These are phyloP conservation scores for Chaetomiaceae sp. DNA, from an alignment of 2,329 filamentous ascomycete species.

Conservation along the genomic window DNA sequence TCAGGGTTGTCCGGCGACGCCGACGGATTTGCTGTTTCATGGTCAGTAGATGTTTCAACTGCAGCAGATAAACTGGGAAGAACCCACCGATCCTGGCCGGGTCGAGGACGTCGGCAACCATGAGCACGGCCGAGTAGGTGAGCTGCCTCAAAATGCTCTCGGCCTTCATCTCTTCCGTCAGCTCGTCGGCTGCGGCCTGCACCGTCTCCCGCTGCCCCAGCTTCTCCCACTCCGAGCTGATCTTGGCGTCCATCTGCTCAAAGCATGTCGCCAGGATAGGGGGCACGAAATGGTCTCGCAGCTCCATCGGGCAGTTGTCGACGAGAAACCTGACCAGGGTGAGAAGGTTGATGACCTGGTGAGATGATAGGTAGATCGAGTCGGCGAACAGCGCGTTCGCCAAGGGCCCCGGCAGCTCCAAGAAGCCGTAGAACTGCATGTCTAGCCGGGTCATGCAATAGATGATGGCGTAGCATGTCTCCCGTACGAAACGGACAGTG, in stretches of 20 bases:
- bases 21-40: slow-evolving; percentile 29
- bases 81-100: slow-evolving; percentile 49
- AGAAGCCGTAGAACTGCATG: slow-evolving; percentile 84
- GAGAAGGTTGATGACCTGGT: slow-evolving; percentile 90
- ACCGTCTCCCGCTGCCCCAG: slow-evolving; percentile 61
- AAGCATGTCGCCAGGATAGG: slow-evolving; percentile 80
- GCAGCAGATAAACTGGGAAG: neutral
- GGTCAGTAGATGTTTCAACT: neutral
- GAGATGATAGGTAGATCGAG: slow-evolving; percentile 76
- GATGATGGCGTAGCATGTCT: slow-evolving; percentile 90
- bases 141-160: slow-evolving; percentile 92
- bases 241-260: slow-evolving; percentile 79
- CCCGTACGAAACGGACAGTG: slow-evolving; percentile 81
- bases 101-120: slow-evolving; percentile 86
- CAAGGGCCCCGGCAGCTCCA: slow-evolving; percentile 75
- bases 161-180: slow-evolving; percentile 96
- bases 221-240: slow-evolving; percentile 79
- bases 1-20: slow-evolving; percentile 29
- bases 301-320: slow-evolving; percentile 80
- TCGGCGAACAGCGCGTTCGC: slow-evolving; percentile 81
- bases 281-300: slow-evolving; percentile 75
- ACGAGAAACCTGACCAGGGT: slow-evolving; percentile 86
- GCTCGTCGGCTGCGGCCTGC: slow-evolving; percentile 65
- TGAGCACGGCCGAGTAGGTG: slow-evolving; percentile 85
- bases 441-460: slow-evolving; percentile 89